Percentiles rank a stretch among this genome's conserved stretches.
Conservation (phyloP, 2,329 filamentous ascomycete species). For the Aureobasidium vineae region DNA sequence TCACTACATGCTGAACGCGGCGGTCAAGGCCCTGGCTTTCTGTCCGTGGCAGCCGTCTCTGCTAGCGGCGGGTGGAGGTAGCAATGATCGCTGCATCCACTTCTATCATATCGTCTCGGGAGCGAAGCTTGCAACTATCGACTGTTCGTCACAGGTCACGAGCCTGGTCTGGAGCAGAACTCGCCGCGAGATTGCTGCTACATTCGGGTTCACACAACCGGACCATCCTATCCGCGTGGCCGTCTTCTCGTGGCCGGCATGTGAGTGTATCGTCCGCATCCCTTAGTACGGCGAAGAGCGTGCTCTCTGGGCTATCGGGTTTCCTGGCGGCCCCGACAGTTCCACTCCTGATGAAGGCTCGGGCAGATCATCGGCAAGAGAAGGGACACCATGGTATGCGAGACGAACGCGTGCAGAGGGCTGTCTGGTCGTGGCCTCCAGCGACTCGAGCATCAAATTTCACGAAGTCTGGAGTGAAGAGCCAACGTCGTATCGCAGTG, state of each 20-base stretch:
- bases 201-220: slow-evolving; percentile 89
- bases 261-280: slow-evolving; percentile 78
- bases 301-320: slow-evolving; percentile 84
- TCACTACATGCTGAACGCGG: slow-evolving; percentile 75
- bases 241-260: slow-evolving; percentile 92
- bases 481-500: slow-evolving; percentile 31
- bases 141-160: slow-evolving; percentile 90
- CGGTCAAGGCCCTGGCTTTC: slow-evolving; percentile 95
- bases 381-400: slow-evolving; percentile 52
- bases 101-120: slow-evolving; percentile 90
- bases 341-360: slow-evolving; percentile 33
- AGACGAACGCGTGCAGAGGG: slow-evolving; percentile 65
- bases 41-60: slow-evolving; percentile 90
- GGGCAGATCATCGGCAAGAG: slow-evolving; percentile 17
- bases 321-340: slow-evolving; percentile 62
- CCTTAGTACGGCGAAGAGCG: slow-evolving; percentile 78
- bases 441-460: slow-evolving; percentile 90
- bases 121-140: slow-evolving; percentile 81
- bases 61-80: slow-evolving; percentile 86
- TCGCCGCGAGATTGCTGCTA: slow-evolving; percentile 82
- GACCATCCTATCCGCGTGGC: slow-evolving; percentile 87
- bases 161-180: slow-evolving; percentile 86
- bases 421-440: slow-evolving; percentile 87
- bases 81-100: slow-evolving; percentile 92
- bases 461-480: slow-evolving; percentile 76